Evolutionary conservation across 148 eudicot genomes (phyloP), one percentile per base, ranked within the genome.

Genomic region (Vaccinium corymbosum): DNA sequence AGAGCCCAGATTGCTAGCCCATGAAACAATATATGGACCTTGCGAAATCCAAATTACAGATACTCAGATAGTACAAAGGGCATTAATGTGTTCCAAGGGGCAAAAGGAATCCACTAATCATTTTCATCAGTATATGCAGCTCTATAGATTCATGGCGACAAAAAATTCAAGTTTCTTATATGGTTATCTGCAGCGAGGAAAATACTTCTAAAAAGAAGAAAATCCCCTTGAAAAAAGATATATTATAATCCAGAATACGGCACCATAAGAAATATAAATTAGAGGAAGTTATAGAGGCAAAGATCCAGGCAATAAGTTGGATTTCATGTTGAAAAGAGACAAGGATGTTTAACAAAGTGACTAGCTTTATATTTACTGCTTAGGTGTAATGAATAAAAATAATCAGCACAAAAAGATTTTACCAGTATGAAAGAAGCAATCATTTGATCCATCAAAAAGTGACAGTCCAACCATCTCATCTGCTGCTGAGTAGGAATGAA

Each of bases 381-480:
- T 50, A 50, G n/a, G 16, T 19, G 1, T 78, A 35, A 12, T n/a
- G 8, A 83, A 75, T 19, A 15, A 76, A 71, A 71, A 5, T 16
- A 11, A 25, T 68, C 68, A n/a, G 46, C 85, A 62, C 20, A 35
- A 61, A 85, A 9, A 74, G 16, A 77, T 48, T 12, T 87, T 92
- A 97, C 99, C 99, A 57, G 95, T 86, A 86, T 97, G 99, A 82
- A 97, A 97, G 87, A 86, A 97, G 90, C 99, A 97, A 86, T 97
- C 99, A 82, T 94, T 97, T 92, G 98, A 89, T 85, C 99, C 99
- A 83, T 97, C 99, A 90, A 89, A 97, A 83, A 89, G 93, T 12
- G 99, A 94, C 84, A 97, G 86, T 15, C 99, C 99, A 88, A 97
- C 93, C 97, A 94, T 92, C 93, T 97, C 98, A 84, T 97, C 98